phyloP scores from a whole-genome alignment of 805 yeast species.

The Yarrowia sp. region DNA sequence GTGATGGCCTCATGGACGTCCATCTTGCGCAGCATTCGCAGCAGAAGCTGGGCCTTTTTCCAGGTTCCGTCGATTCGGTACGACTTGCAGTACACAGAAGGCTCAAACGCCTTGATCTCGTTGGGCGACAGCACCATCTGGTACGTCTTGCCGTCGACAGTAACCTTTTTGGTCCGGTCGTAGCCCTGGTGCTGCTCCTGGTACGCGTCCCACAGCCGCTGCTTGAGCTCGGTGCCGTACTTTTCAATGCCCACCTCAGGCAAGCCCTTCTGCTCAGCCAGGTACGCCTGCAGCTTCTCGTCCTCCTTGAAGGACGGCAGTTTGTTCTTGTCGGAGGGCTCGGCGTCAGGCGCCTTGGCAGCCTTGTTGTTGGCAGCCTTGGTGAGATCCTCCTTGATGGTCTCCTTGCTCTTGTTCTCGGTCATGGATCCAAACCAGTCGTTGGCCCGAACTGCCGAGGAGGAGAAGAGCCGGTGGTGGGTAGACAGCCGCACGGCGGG shows the following conservation, averaged over 20 bases:
- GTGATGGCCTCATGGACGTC: slow-evolving; percentile 81
- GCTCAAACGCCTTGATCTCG: slow-evolving; percentile 83
- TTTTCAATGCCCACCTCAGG: background rate
- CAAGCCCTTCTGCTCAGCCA: slow-evolving; percentile 12
- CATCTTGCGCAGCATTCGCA: slow-evolving; percentile 76
- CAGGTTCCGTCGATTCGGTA: slow-evolving; percentile 84
- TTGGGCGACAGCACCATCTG: slow-evolving; percentile 63
- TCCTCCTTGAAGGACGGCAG: slow-evolving; percentile 21
- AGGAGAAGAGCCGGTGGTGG: slow-evolving; percentile 7
- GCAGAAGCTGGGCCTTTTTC: slow-evolving; percentile 83
- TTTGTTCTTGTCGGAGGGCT: slow-evolving; percentile 1
- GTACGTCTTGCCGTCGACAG: slow-evolving; percentile 57
- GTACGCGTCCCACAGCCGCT: slow-evolving; percentile 32
- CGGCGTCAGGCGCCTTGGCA: background rate
- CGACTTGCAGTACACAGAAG: slow-evolving; percentile 81
- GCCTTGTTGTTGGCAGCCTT: background rate
- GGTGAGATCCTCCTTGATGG: slow-evolving; percentile 4
- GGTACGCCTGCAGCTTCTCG: slow-evolving; percentile 17
- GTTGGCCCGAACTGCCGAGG: slow-evolving; percentile 1
- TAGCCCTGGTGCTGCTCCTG: slow-evolving; percentile 56
- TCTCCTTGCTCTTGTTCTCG: slow-evolving; percentile 27
- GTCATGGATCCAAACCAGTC: slow-evolving; percentile 39
- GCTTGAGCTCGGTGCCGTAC: slow-evolving; percentile 31
- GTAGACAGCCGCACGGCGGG: background rate
- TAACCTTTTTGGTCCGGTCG: slow-evolving; percentile 64